Evolutionary conservation across 345 rosid species (phyloP), one percentile per base, ranked within the genome.

Genomic region (Chamaenerion angustifolium): DNA sequence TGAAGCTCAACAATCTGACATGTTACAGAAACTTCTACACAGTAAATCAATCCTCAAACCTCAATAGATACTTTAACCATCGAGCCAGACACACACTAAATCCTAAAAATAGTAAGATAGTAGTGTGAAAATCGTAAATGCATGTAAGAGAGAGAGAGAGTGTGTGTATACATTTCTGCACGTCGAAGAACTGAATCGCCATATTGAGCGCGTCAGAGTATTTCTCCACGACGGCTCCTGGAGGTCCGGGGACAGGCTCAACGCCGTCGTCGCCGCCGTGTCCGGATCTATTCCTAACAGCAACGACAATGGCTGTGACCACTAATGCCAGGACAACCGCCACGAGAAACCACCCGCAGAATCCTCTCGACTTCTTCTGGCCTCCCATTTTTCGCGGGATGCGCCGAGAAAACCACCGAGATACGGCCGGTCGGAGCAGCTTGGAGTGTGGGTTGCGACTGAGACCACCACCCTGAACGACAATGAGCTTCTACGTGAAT

Each of bases 111-210:
- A 7, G 4, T 17, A 21, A 21, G 16, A n/a, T 46, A 7, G 4
- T 17, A 27, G 16, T 13, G 11, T 21, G 45, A 18, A 10, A 2
- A 47, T 18, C 23, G 23, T n/a, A 43, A 43, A 12, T 16, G 45
- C 23, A 23, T 41, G 13, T 10, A 1, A 25, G 6, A 41, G 11
- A 12, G 43, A 12, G 31, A 42, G 46, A 44, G 1, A 19, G 18
- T 16, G 27, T 12, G 27, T 19, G 4, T 10, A 15, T 72, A 93
- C 96, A 80, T 77, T 85, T 93, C 61, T 93, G 94, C 37, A 93
- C 63, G 61, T 93, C 94, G 71, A 93, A 74, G 84, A 92, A 92
- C 52, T 92, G 83, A 69, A 80, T 56, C 19, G 99, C 82, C 27
- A 75, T 14, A 42, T 81, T 77, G 63, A 93, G 95, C 53, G 99